Base-by-base conservation (phyloP, 139 green algal species). In the Volvox africanus region DNA sequence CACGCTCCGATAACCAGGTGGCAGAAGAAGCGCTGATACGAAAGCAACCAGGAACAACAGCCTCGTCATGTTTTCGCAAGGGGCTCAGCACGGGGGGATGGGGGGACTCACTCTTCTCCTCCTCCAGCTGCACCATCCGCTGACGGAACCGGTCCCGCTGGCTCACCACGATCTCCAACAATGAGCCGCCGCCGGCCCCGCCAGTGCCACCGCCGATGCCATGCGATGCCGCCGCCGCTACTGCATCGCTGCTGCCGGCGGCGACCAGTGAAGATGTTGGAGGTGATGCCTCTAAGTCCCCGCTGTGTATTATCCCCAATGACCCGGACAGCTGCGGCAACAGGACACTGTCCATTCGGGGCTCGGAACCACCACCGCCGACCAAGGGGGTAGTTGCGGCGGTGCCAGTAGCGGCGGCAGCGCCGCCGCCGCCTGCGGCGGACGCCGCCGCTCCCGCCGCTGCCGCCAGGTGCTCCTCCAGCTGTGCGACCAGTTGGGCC, bases 91-190 rank as follows among this genome's bases (percentile, higher is more conserved):
- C n/a, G n/a, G n/a, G n/a, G n/a, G n/a, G n/a, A 16, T 26, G 61
- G 61, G 33, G n/a, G 28, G 22, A 22, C 91, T 68, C 68, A 93
- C 92, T 75, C 68, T 93, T 94, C 33, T 95, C 92, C 35, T 93
- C 92, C 77, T 95, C 92, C 77, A 92, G 71, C 86, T 93, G 89
- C 36, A 62, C 67, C 68, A 86, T 83, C 13, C 92, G 75, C 44
- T 88, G 81, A 67, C 93, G 84, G 87, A 95, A 96, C n/a, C 94
- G 86, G 78, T 96, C 93, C 32, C 94, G 65, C 88, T 96, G 94
- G 26, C 71, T 88, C 26, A 92, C 92, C 55, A 96, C 85, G 50
- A 96, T 96, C 50, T 93, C 87, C 55, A 96, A 86, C 35, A 96
- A 61, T 22, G 50, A 62, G 0, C 86, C 86, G 17, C 71, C 85